Conservation (phyloP, 495 filamentous ascomycete genomes). For the Xylaria sp. region DNA sequence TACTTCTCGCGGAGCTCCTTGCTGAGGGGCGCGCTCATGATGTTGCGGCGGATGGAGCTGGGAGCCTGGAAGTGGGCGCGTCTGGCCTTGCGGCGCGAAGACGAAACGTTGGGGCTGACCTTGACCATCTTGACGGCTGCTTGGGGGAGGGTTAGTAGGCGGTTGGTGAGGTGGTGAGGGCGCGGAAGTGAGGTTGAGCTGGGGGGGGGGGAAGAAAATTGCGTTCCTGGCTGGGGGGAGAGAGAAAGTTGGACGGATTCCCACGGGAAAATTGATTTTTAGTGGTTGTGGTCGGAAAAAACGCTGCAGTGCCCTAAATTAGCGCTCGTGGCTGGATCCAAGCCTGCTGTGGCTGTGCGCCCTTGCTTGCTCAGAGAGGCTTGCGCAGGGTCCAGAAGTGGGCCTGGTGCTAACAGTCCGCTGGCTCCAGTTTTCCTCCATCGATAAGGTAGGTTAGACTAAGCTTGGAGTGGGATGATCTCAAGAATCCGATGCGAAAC, state of each 20-base stretch:
- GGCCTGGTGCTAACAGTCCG: conserved; percentile 14
- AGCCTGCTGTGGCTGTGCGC: background rate
- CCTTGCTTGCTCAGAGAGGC: no score
- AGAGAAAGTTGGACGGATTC: background rate
- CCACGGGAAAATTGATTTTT: conserved; percentile 21
- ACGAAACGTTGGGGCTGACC: conserved; percentile 57
- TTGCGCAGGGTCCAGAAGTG: conserved; percentile 1
- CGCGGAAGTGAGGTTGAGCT: conserved; percentile 18
- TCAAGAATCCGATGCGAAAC: conserved; percentile 11
- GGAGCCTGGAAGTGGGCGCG: conserved; percentile 96
- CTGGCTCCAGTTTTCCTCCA: conserved; percentile 17
- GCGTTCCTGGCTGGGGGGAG: background rate
- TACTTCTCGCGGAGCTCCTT: conserved; percentile 97
- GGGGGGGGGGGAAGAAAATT: conserved; percentile 5
- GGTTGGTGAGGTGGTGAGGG: conserved; percentile 1
- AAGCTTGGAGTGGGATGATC: conserved; percentile 26
- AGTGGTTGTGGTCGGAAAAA: conserved; percentile 13
- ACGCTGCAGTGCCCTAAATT: conserved; percentile 20
- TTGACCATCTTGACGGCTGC: conserved; percentile 27
- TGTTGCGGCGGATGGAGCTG: conserved; percentile 86
- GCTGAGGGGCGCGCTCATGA: conserved; percentile 92
- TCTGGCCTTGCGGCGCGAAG: conserved; percentile 95
- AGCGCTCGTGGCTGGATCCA: conserved; percentile 5
- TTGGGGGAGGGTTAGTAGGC: conserved; percentile 23
- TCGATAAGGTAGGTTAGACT: no score